Base-by-base conservation (phyloP, 202 grass and related monocot genomes). In the Eragrostis tef region DNA sequence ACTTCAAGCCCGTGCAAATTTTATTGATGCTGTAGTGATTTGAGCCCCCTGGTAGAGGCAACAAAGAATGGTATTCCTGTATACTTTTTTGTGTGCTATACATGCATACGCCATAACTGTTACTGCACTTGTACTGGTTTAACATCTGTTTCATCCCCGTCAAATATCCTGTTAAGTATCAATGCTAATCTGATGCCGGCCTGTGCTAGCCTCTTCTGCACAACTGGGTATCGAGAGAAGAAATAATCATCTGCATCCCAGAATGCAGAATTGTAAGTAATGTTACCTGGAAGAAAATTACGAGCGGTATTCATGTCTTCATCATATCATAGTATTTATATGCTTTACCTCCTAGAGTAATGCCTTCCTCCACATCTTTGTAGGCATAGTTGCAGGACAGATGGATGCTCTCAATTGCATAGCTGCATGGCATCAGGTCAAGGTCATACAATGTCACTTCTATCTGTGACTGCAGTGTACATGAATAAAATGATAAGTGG, bases 241-340 rank as follows among this genome's bases (percentile, higher is more conserved):
- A 91, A 98, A 87, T 94, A 98, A 63, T 98, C 92, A 90, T 98
- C 92, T 98, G 88, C 70, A 78, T 64, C 73, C 36, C 44, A 81
- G 13, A 63, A 70, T 61, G 42, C 45, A 22, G 47, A 81, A 49
- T 42, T 77, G 21, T 12, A 22, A 51, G 12, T 39, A 66, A 50
- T 70, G 69, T 41, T 53, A 80, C 6, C 61, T 17, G 34, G 71
- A 80, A 54, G 16, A 56, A 34, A 61, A 65, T 31, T 27, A 75
- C 1, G 14, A 58, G 26, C 24, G n/a, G 34, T 21, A 4, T 6
- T 56, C 22, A 24, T 20, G 19, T 39, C 17, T 67, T 17, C 39
- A 43, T 14, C 14, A 54, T 6, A 21, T 13, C 48, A 47, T 7
- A 15, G 60, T 56, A 64, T 67, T 76, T 74, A 63, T 34, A 68